Base-by-base conservation (phyloP, 257 asterid genomes). In the Voacanga thouarsii region DNA sequence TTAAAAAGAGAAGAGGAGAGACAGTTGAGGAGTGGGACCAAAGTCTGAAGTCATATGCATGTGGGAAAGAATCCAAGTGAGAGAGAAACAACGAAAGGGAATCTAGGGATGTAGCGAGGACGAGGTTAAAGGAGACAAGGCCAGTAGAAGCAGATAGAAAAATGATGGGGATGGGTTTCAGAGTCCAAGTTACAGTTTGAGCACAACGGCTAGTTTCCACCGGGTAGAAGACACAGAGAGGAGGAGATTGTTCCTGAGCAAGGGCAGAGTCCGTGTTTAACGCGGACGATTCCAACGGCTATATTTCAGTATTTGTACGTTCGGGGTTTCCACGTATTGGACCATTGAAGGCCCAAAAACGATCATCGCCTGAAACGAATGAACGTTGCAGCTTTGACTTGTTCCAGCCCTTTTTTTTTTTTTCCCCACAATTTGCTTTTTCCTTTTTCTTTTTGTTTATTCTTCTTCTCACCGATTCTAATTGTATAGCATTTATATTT, bases 231-330 rank as follows among this genome's bases (percentile, higher is more conserved):
- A 51, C 57, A 15, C 57, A 15, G 57, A 15, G 57, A 56, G n/a
- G 21, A 51, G 6, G 26, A 18, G 33, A 28, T 23, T 12, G 39
- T 37, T 21, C 4, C 37, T 39, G 78, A 19, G 12, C 33, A 28
- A 12, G 59, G 59, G 14, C 11, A 57, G 69, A 79, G 81, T 71
- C 88, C 89, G 86, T 86, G 89, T 86, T 79, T 81, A 79, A 79
- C 88, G 87, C 86, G 79, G 86, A 73, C 71, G 76, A 63, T 39
- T 39, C 39, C 60, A 90, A 90, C 94, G 94, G 94, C 94, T 90
- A 88, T 59, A 73, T 77, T 64, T 39, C 14, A 3, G 5, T n/a
- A 21, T 57, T 18, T 55, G 49, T n/a, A 7, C 55, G 55, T 23
- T 18, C 28, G 16, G 74, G 7, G 74, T 39, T 50, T 72, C 56